Conservation (phyloP, 257 asterid genomes). For the Eustoma russellianum region DNA sequence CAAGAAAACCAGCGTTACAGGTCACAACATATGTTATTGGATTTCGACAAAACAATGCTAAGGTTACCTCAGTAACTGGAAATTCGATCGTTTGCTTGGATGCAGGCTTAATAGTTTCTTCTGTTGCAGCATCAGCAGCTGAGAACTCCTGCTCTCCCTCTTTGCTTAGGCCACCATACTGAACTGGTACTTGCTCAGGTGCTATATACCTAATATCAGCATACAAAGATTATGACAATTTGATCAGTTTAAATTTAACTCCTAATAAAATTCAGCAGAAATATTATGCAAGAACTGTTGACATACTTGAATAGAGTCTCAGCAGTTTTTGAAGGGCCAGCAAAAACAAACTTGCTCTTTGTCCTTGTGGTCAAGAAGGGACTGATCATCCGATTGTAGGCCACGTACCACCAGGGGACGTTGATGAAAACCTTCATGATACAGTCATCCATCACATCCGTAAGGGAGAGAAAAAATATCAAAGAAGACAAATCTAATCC, state of each 20-base stretch:
- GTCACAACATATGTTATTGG: background rate
- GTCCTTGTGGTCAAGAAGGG: constrained; percentile 87
- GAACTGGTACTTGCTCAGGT: constrained; percentile 82
- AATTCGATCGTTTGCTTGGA: constrained; percentile 61
- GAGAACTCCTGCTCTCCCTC: constrained; percentile 71
- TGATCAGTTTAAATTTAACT: background rate
- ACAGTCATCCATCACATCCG: background rate
- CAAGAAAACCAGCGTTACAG: background rate
- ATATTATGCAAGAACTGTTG: background rate
- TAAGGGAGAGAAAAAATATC: no score
- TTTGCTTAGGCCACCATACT: constrained; percentile 87
- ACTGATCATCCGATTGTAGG: constrained; percentile 76
- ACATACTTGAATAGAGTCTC: constrained; percentile 77
- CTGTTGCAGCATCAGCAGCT: constrained; percentile 52
- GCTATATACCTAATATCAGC: constrained; percentile 58
- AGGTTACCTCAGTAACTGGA: constrained; percentile 70
- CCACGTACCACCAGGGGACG: constrained; percentile 98
- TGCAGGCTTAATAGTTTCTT: constrained; percentile 71
- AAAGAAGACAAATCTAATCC: no score
- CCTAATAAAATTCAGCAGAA: background rate
- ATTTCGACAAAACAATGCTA: background rate
- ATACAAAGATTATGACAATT: background rate
- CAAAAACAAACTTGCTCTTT: constrained; percentile 79
- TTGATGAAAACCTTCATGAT: constrained; percentile 66
- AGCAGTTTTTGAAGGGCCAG: constrained; percentile 64